Evolutionary conservation across 2,329 filamentous ascomycete genomes (phyloP).

Genomic region (Alternaria sp.): DNA sequence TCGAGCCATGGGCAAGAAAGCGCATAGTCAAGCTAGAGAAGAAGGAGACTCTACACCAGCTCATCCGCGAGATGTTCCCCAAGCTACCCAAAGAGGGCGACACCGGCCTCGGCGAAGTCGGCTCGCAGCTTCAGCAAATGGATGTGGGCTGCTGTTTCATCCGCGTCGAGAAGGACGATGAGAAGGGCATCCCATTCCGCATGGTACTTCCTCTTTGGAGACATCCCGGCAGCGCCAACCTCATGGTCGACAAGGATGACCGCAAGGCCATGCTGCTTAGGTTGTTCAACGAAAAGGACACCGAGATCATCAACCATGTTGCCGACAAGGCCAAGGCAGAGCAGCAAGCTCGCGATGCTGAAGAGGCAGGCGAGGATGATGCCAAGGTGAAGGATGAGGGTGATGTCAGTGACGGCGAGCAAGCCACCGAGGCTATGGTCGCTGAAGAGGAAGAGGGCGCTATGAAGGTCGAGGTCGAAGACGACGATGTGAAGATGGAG

Average conservation of each 20-base stretch:
- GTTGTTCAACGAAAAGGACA: constrained; percentile 87
- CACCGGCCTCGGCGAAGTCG: constrained; percentile 83
- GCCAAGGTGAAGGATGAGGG: constrained; percentile 7
- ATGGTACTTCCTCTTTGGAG: constrained; percentile 95
- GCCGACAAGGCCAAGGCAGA: constrained; percentile 41
- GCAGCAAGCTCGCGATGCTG: constrained; percentile 22
- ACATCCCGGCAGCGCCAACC: constrained; percentile 86
- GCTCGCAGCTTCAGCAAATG: constrained; percentile 77
- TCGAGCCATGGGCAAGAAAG: constrained; percentile 87
- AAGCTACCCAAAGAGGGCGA: constrained; percentile 78
- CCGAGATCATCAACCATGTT: constrained; percentile 64
- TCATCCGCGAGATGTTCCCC: constrained; percentile 97
- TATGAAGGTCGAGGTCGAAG: constrained; percentile 5
- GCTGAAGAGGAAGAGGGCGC: constrained; percentile 7
- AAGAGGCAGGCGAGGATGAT: constrained; percentile 18
- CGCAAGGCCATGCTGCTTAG: constrained; percentile 87
- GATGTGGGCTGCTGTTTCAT: constrained; percentile 92
- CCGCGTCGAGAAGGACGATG: constrained; percentile 76
- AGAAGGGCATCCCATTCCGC: constrained; percentile 70
- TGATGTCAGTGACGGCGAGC: constrained; percentile 6
- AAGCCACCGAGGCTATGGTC: constrained; percentile 8
- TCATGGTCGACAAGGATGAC: constrained; percentile 99
- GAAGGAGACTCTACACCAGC: constrained; percentile 77
- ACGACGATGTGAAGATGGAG: constrained; percentile 8
- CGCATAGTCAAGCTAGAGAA: constrained; percentile 77